Evolutionary conservation across 1,139 yeast genomes (phyloP), one percentile per base, ranked within the genome.

Genomic region (Candida albicans): DNA sequence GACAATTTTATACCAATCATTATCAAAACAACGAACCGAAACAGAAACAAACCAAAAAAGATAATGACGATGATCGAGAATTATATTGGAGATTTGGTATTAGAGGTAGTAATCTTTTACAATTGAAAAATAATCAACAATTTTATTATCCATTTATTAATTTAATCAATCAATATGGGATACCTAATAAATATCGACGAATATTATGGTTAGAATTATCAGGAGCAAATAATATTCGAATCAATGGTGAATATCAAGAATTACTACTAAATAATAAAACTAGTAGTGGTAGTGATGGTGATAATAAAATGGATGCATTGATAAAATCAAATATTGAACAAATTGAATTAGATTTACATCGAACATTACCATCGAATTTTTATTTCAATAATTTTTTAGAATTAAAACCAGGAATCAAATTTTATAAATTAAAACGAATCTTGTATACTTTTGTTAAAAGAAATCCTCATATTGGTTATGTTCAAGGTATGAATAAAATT

Each of bases 401-500:
- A 32, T 65, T 72, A 6, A 75, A 75, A 35, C 75, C 79, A 9
- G 84, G 85, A 0, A 81, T 83, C 0, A 81, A 81, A 18, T 73
- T 73, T 34, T 65, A 62, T 39, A 76, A 75, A 45, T 57, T 81
- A 31, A 67, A 77, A 37, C 62, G 78, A 11, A 73, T 81, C 2
- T 61, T 81, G 36, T 69, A 75, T 38, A 84, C 84, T 0, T 80
- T 75, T 54, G 73, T 76, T n/a, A 65, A 73, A 7, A 70, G 75
- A 49, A 70, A 71, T 45, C 75, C 79, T 0, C 67, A 65, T 1
- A 67, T 79, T 35, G 85, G 86, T 0, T 81, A 81, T 53, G 77
- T 81, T 44, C 86, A 81, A 53, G 86, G 86, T 0, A 79, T 81
- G 86, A 81, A 81, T 52, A 75, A 79, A 52, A 75, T 81, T 25